A percentile compares a stretch with the other conserved stretches of the same genome.
These are phyloP conservation scores for Pichia sporocuriosa DNA, from an alignment of 805 yeast genomes.

Conservation along the genomic window DNA sequence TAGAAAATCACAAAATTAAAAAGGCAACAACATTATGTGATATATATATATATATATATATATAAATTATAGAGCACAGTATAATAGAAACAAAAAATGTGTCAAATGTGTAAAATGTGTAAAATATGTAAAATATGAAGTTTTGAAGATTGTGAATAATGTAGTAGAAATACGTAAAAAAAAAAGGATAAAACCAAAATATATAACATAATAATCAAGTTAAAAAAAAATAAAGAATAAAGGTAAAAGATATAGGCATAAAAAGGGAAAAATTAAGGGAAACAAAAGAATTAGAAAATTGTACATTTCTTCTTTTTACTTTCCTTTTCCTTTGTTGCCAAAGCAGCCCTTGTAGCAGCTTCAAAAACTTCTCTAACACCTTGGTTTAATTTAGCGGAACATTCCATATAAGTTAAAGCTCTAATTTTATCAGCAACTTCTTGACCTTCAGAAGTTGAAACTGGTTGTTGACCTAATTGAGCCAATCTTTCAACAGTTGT, in stretches of 20 bases:
- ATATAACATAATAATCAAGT: too few species aligned
- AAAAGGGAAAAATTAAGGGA: neutral
- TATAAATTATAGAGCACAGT: too few species aligned
- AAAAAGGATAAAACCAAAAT: too few species aligned
- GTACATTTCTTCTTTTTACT: slow-evolving; percentile 63
- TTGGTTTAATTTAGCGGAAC: slow-evolving; percentile 86
- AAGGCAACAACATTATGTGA: too few species aligned
- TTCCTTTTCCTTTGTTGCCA: slow-evolving; percentile 54
- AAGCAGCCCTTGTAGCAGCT: slow-evolving; percentile 87
- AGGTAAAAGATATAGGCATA: neutral
- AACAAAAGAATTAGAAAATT: slow-evolving; percentile 44
- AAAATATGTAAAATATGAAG: too few species aligned
- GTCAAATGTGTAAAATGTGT: too few species aligned
- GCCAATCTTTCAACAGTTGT: slow-evolving; percentile 68
- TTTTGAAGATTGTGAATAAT: too few species aligned
- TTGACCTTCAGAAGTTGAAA: slow-evolving; percentile 75
- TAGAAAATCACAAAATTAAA: too few species aligned
- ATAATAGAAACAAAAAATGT: too few species aligned
- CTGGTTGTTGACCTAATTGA: slow-evolving; percentile 74
- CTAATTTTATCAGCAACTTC: slow-evolving; percentile 85
- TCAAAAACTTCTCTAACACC: slow-evolving; percentile 92
- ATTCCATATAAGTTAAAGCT: slow-evolving; percentile 79
- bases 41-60: too few species aligned
- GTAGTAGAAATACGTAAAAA: too few species aligned
- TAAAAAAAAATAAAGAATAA: too few species aligned